Conservation (phyloP, 2,329 filamentous ascomycete genomes). For the Diaporthe eres region DNA sequence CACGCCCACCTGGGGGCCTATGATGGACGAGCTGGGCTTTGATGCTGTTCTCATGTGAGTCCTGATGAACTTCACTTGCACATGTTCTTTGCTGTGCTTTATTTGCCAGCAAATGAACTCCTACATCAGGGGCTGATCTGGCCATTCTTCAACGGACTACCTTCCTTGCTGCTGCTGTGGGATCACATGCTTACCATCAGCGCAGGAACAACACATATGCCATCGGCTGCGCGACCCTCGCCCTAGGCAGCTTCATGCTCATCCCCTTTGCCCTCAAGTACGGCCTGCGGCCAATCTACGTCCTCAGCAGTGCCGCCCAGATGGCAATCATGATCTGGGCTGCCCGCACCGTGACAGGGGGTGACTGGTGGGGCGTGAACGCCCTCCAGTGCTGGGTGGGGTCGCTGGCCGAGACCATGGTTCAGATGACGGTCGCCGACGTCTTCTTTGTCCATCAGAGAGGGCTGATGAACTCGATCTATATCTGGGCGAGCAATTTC, state of each 20-base stretch:
- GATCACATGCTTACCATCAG: not conserved
- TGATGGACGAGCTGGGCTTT: conserved; percentile 57
- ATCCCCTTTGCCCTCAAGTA: conserved; percentile 62
- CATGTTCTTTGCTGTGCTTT: not conserved
- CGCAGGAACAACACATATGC: conserved; percentile 59
- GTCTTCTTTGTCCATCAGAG: conserved; percentile 64
- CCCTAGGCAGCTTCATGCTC: conserved; percentile 57
- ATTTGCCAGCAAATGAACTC: not conserved
- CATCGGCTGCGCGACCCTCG: conserved; percentile 57
- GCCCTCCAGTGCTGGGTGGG: conserved; percentile 59
- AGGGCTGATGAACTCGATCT: conserved; percentile 62
- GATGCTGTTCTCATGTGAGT: conserved; percentile 47
- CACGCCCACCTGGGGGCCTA: conserved; percentile 54
- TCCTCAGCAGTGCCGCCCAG: conserved; percentile 57
- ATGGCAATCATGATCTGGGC: conserved; percentile 56
- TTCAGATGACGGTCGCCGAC: conserved; percentile 63
- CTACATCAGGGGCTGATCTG: not conserved
- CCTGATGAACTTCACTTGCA: not conserved
- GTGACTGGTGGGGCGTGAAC: conserved; percentile 60
- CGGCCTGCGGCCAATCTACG: conserved; percentile 60
- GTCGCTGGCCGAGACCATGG: conserved; percentile 58
- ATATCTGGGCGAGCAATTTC: conserved; percentile 55
- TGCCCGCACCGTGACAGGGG: conserved; percentile 56
- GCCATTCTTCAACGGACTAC: conserved; percentile 44
- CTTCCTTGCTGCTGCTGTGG: not conserved